Evolutionary conservation across 495 filamentous ascomycete species (phyloP), one percentile per base, ranked within the genome.

Genomic region (Talaromyces nanjingensis): DNA sequence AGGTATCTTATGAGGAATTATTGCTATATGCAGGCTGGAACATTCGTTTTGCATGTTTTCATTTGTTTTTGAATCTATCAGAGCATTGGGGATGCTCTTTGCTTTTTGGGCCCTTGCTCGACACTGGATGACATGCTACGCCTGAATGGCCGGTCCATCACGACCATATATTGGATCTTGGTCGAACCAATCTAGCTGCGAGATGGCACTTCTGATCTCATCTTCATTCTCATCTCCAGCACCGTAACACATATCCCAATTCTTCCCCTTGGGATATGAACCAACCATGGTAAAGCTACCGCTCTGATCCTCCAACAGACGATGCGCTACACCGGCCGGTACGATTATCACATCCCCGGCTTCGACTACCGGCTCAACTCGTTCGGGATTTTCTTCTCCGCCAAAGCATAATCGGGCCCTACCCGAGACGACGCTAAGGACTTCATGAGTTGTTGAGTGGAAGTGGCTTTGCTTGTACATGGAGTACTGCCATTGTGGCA

Each of bases 171-270:
- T 72, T 5, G 86, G 86, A 75, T 89, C 84, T 63, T 68, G 71
- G 25, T 76, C 70, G 65, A 88, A 87, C 86, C 84, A 88, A 4
- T 69, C 67, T 64, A 87, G 58, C 14, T 70, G 60, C 55, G 68
- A 64, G 57, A 89, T 87, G 4, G 45, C 59, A 34, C 76, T 67
- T 14, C 81, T 69, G 67, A 82, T 82, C 45, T 74, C 73, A 65
- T 84, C 78, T 65, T 87, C 84, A 2, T 73, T 80, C 64, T 74
- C 67, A 29, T 33, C 37, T 16, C 67, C 60, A 63, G 73, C 73
- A 24, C 88, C 87, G 75, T 89, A 90, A 65, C 87, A 90, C 86
- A 90, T 88, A 71, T 89, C 86, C 83, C 85, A 89, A 29, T 73
- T 68, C 57, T 79, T 81, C 2, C 78, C 79, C 47, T 63, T 73